Base-by-base conservation (phyloP, 257 asterid genomes). In the Solanum medicagineum region DNA sequence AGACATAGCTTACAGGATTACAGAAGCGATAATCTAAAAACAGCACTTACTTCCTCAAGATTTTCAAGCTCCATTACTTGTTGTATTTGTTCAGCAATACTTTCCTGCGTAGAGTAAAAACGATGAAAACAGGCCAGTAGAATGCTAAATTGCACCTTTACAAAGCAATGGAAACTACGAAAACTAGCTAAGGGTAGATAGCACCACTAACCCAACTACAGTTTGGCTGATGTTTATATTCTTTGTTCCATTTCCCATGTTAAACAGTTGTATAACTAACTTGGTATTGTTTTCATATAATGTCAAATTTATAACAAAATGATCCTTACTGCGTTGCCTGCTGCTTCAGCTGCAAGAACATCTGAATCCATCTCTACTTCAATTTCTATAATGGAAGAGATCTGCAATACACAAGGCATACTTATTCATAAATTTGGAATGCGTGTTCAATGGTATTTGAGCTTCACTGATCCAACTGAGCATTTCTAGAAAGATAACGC, bases 11-110 rank as follows among this genome's bases (percentile, higher is more conserved):
- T 29, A 40, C 32, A 51, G n/a, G 24, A 68, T 22, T 59, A 60
- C 59, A 57, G 32, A 49, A 7, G 59, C 79, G 42, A 51, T 87
- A 84, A 47, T 32, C 5, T 53, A 1, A 53, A 65, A 22, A 80
- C 42, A 69, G 83, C 44, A 40, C 22, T 17, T 84, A 89, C 98
- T 96, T 96, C 99, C 92, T 96, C 99, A 82, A 96, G 98, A 89
- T 96, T 92, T 89, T 94, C 99, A 68, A 93, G 90, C 88, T 96
- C 99, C 98, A 96, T 94, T 73, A 94, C 94, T 89, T 95, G 98
- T 87, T 89, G 89, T 49, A 96, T 96, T 90, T 95, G 99, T 84
- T 92, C 92, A 56, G 97, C 97, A 42, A 93, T 90, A 85, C 89
- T 94, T 91, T 95, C 99, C 99, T 96, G 95, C 90, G 88, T 49